Conservation (phyloP, 2,329 filamentous ascomycete genomes). For the Drechslerella dactyloides region DNA sequence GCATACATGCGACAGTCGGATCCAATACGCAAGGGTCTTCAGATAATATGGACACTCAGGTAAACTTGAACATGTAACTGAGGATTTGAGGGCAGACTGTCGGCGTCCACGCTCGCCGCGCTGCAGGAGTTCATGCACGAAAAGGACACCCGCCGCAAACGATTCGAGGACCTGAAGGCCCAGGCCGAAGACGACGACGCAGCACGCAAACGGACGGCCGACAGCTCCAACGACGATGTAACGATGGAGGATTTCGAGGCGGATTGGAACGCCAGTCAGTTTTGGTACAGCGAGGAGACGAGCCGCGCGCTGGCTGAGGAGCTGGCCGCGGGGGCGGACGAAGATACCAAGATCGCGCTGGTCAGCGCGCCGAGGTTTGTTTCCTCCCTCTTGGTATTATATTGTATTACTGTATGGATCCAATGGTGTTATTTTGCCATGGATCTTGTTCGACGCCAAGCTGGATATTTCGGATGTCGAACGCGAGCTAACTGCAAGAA, state of each 20-base stretch:
- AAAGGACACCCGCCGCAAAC: slow-evolving; percentile 69
- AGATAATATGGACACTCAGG: too few species aligned
- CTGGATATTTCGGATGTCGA: slow-evolving; percentile 2
- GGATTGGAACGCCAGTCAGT: slow-evolving; percentile 84
- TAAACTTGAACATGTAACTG: too few species aligned
- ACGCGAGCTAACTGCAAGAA: slow-evolving; percentile 10
- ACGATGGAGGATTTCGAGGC: slow-evolving; percentile 76
- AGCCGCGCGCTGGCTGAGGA: slow-evolving; percentile 69
- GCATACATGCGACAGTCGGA: too few species aligned
- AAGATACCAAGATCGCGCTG: slow-evolving; percentile 63
- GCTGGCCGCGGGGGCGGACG: slow-evolving; percentile 68
- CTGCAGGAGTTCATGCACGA: slow-evolving; percentile 77
- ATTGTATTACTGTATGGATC: neutral
- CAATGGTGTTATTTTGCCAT: too few species aligned
- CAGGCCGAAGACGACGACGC: slow-evolving; percentile 66
- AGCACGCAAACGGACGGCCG: slow-evolving; percentile 49
- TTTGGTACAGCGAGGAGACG: slow-evolving; percentile 80
- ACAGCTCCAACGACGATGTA: slow-evolving; percentile 55
- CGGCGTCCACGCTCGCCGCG: slow-evolving; percentile 70
- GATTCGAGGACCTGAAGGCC: slow-evolving; percentile 72
- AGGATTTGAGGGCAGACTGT: slow-evolving; percentile 60
- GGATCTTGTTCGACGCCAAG: too few species aligned
- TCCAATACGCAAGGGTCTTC: too few species aligned
- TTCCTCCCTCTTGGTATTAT: neutral
- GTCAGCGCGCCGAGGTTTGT: slow-evolving; percentile 42